Evolutionary conservation across 768 basidiomycete genomes (phyloP).

Genomic region (Phylloporus rhodoxanthus): DNA sequence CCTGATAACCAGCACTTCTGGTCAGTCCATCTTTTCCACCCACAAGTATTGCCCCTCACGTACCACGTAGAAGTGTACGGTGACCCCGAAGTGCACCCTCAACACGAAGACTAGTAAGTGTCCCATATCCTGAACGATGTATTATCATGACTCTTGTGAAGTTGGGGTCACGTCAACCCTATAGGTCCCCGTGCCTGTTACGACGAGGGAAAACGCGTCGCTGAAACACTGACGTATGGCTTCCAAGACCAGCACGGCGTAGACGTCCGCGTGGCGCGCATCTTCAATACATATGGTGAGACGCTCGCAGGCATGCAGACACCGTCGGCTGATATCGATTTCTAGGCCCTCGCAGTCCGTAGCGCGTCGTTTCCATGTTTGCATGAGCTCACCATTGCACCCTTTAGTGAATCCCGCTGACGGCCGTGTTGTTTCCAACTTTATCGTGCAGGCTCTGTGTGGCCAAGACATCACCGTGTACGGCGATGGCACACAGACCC

Average conservation of each 20-base stretch:
- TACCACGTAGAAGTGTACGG: constrained; percentile 81
- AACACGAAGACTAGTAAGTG: constrained; percentile 88
- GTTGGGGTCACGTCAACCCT: constrained; percentile 98
- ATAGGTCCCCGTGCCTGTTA: constrained; percentile 99
- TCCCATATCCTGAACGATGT: neutral
- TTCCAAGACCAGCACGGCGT: constrained; percentile 93
- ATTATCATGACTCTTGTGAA: constrained; percentile 29
- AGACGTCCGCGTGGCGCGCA: constrained; percentile 93
- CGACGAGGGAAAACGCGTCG: constrained; percentile 98
- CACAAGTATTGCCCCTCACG: neutral
- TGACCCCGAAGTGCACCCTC: constrained; percentile 97
- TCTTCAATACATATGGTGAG: constrained; percentile 92
- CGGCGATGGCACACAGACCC: constrained; percentile 88
- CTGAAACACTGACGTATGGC: constrained; percentile 95
- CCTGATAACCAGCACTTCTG: constrained; percentile 91
- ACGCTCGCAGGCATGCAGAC: neutral
- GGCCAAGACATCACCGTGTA: constrained; percentile 97
- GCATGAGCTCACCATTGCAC: constrained; percentile 20
- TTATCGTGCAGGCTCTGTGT: constrained; percentile 94
- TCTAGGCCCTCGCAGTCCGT: constrained; percentile 59
- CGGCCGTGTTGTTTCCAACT: constrained; percentile 98
- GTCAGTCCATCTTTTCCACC: constrained; percentile 36
- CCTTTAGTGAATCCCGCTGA: constrained; percentile 87
- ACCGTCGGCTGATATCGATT: neutral
- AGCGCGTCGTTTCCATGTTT: constrained; percentile 29